phyloP scores from a whole-genome alignment of 176 grass and related monocot species.

The Hordeum vulgare region DNA sequence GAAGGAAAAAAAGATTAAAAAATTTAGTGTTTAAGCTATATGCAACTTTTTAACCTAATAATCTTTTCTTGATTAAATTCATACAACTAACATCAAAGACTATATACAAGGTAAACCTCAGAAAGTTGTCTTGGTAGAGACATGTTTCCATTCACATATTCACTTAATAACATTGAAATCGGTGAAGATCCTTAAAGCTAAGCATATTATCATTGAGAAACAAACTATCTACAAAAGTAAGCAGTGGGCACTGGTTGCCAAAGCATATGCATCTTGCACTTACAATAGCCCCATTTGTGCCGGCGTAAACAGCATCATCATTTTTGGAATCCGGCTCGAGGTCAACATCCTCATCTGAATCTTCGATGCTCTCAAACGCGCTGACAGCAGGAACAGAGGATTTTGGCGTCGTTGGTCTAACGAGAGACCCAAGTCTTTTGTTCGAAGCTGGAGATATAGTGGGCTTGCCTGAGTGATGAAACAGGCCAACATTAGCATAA shows the following conservation, averaged over 20 bases:
- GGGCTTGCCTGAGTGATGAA: slow-evolving; percentile 30
- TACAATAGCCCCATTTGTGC: slow-evolving; percentile 57
- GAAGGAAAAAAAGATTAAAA: neutral
- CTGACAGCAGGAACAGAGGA: slow-evolving; percentile 50
- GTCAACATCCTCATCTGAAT: slow-evolving; percentile 75
- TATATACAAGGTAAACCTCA: neutral
- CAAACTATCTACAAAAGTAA: neutral
- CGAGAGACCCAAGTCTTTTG: slow-evolving; percentile 47
- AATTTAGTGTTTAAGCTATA: neutral
- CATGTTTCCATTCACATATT: slow-evolving; percentile 4
- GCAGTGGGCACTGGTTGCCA: neutral
- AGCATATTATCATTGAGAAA: neutral
- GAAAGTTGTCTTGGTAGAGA: neutral
- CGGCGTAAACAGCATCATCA: slow-evolving; percentile 36
- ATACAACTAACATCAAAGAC: neutral
- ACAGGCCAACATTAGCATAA: neutral
- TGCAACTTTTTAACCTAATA: neutral
- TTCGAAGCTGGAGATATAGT: slow-evolving; percentile 40
- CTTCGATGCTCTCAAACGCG: slow-evolving; percentile 54
- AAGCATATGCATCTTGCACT: slow-evolving; percentile 27
- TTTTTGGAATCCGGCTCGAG: slow-evolving; percentile 47
- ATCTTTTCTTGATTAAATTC: neutral
- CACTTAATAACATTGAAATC: neutral
- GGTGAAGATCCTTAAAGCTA: neutral
- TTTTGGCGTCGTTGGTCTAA: slow-evolving; percentile 63